phyloP scores from a whole-genome alignment of 164 flowering plant species.

The Brasenia schreberi region DNA sequence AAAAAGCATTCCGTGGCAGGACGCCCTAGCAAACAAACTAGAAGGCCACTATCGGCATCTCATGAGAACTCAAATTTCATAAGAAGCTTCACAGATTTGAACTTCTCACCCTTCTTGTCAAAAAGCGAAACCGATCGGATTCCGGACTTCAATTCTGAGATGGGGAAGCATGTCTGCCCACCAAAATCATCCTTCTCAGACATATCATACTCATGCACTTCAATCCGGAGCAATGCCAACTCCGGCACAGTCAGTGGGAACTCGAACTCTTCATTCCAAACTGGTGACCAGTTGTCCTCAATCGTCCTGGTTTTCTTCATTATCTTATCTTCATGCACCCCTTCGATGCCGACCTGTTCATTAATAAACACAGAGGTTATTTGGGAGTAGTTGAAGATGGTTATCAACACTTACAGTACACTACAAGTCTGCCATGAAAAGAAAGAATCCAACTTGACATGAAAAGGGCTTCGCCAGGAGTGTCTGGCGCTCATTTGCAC shows the following conservation, averaged over 20 bases:
- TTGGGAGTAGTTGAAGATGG: too few species aligned
- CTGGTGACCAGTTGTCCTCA: slow-evolving; percentile 34
- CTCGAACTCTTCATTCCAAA: slow-evolving; percentile 32
- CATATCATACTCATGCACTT: slow-evolving; percentile 37
- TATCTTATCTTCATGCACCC: slow-evolving; percentile 26
- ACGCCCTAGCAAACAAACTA: neutral
- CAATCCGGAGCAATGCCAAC: slow-evolving; percentile 35
- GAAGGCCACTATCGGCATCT: neutral
- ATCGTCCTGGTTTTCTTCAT: slow-evolving; percentile 24
- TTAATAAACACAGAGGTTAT: too few species aligned
- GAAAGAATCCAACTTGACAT: too few species aligned
- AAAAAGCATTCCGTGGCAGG: too few species aligned
- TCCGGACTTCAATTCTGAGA: slow-evolving; percentile 36
- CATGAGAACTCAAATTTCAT: slow-evolving; percentile 25
- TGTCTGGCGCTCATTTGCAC: too few species aligned
- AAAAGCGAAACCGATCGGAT: slow-evolving; percentile 37
- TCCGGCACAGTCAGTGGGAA: slow-evolving; percentile 41
- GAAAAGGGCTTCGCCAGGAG: too few species aligned
- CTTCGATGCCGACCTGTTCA: slow-evolving; percentile 39
- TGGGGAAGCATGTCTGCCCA: slow-evolving; percentile 36
- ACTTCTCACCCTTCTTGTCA: slow-evolving; percentile 23
- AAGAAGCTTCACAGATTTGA: slow-evolving; percentile 30
- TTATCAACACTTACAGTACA: too few species aligned
- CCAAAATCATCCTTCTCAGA: slow-evolving; percentile 41
- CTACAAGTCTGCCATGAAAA: too few species aligned